phyloP scores from a whole-genome alignment of 2,329 filamentous ascomycete genomes.

The Dothistroma pini region DNA sequence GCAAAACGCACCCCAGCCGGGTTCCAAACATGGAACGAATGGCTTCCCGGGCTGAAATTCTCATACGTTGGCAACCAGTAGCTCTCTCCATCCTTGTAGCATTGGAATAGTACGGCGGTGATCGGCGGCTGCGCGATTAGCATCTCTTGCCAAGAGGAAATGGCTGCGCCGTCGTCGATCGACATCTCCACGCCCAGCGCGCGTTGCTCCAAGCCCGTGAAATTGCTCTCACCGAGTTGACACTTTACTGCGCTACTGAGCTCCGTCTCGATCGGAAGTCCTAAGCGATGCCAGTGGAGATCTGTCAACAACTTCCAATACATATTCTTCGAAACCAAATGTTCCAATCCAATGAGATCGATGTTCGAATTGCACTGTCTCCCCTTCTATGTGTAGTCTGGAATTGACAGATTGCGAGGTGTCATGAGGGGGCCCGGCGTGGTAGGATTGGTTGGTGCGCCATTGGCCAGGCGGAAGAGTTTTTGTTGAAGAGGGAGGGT shows the following conservation, averaged over 20 bases:
- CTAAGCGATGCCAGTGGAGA: background rate
- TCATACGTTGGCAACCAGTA: background rate
- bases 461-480: background rate
- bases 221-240: background rate
- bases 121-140: background rate
- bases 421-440: background rate
- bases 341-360: background rate
- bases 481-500: background rate
- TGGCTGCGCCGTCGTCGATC: background rate
- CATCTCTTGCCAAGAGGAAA: background rate
- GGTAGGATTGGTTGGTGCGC: background rate
- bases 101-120: background rate
- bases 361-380: background rate
- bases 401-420: background rate
- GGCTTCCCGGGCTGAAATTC: background rate
- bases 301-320: background rate
- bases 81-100: background rate
- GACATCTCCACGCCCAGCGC: background rate
- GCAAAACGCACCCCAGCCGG: background rate
- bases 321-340: background rate
- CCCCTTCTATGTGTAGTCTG: background rate
- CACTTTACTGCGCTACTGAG: background rate
- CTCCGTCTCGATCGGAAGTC: background rate
- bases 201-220: background rate
- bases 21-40: background rate